Percentiles rank a stretch among this genome's conserved stretches.
Evolutionary conservation across 1,139 yeast species (phyloP).

Genomic region (Blastobotrys elegans): DNA sequence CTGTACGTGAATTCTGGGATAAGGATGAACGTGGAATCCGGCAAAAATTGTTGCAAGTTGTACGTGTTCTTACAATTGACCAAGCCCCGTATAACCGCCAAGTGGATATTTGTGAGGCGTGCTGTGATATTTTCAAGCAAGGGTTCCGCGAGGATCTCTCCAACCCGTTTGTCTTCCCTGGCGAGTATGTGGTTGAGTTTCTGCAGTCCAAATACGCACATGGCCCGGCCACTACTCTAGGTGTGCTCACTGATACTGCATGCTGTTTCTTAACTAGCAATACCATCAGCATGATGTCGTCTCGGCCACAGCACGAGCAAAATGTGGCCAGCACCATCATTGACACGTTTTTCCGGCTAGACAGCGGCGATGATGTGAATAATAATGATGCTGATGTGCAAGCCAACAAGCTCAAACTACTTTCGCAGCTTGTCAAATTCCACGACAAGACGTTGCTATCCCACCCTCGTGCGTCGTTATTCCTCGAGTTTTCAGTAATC

Average conservation of each 20-base stretch:
- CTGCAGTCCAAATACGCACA: constrained; percentile 38
- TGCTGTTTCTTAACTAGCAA: constrained; percentile 27
- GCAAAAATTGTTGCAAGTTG: constrained; percentile 37
- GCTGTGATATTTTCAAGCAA: constrained; percentile 52
- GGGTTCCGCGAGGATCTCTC: constrained; percentile 69
- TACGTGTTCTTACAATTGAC: constrained; percentile 43
- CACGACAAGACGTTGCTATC: constrained; percentile 16
- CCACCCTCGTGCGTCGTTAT: constrained; percentile 16
- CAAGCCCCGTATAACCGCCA: constrained; percentile 36
- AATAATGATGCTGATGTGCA: constrained; percentile 26
- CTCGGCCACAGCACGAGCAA: neutral
- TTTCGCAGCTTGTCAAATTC: constrained; percentile 24
- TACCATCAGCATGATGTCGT: constrained; percentile 3
- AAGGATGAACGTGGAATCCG: constrained; percentile 43
- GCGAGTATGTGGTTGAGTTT: constrained; percentile 43
- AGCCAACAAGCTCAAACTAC: constrained; percentile 24
- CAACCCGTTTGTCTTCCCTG: constrained; percentile 55
- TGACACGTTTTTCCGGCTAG: constrained; percentile 19
- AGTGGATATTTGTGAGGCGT: constrained; percentile 48
- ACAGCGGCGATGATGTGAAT: constrained; percentile 14
- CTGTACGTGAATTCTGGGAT: constrained; percentile 29
- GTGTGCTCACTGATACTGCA: constrained; percentile 30
- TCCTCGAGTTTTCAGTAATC: constrained; percentile 34
- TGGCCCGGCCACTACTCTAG: constrained; percentile 24
- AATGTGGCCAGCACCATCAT: constrained; percentile 18